Evolutionary conservation across 2,329 filamentous ascomycete genomes (phyloP).

Genomic region (Epichloe typhina): DNA sequence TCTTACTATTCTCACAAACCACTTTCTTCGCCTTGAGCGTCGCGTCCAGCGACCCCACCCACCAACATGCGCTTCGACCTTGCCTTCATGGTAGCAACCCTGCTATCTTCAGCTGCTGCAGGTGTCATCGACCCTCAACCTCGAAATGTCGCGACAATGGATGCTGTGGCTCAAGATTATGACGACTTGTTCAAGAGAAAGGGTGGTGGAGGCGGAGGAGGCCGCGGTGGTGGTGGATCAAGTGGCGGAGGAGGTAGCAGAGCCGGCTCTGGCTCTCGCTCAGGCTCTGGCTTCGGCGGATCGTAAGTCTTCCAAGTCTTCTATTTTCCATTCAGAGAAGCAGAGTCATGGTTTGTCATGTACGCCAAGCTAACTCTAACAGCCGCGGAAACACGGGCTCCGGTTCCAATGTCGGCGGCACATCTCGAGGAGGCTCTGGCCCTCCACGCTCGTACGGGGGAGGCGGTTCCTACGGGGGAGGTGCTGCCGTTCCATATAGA

Average conservation of each 20-base stretch:
- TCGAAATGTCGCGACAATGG: constrained; percentile 12
- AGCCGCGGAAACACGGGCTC: constrained; percentile 17
- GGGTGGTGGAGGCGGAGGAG: constrained; percentile 41
- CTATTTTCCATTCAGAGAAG: too few relatives aligned
- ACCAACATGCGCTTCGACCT: constrained; percentile 7
- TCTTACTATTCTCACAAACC: background rate
- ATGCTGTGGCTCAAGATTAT: constrained; percentile 14
- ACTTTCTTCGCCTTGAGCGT: background rate
- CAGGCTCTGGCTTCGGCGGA: constrained; percentile 5
- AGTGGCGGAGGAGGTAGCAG: constrained; percentile 9
- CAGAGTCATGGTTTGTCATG: background rate
- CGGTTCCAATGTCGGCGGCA: constrained; percentile 32
- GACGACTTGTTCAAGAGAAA: constrained; percentile 46
- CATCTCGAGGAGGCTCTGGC: constrained; percentile 45
- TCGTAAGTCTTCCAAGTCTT: constrained; percentile 3
- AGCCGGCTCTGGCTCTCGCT: constrained; percentile 2
- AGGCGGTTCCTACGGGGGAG: constrained; percentile 56
- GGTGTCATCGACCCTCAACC: constrained; percentile 8
- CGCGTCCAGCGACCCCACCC: background rate
- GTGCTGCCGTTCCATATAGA: constrained; percentile 45
- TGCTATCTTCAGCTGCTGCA: constrained; percentile 6
- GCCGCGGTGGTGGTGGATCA: constrained; percentile 25
- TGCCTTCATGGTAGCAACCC: constrained; percentile 1
- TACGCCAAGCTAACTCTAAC: background rate
- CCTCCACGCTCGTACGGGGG: constrained; percentile 44